These are phyloP conservation scores for Phoma sp. DNA, from an alignment of 2,329 filamentous ascomycete species.

Conservation along the genomic window DNA sequence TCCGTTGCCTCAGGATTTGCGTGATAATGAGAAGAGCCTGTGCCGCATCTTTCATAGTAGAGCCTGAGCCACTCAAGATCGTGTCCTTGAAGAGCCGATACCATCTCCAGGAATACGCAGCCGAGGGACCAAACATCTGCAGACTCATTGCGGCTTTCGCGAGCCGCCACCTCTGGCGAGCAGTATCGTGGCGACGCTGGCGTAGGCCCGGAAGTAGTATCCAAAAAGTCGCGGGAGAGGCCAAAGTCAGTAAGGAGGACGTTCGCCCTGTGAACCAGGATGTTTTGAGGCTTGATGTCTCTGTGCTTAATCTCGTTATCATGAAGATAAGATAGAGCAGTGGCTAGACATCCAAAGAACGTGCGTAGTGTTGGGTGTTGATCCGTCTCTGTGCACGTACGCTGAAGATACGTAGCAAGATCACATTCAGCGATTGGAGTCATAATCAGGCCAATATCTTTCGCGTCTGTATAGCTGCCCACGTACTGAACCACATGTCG, in stretches of 20 bases:
- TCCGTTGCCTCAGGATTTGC: constrained; percentile 3
- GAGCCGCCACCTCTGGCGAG: constrained; percentile 22
- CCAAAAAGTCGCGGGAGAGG: constrained; percentile 16
- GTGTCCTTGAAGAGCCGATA: constrained; percentile 10
- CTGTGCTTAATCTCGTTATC: constrained; percentile 17
- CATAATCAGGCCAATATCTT: constrained; percentile 40
- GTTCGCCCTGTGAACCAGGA: constrained; percentile 15
- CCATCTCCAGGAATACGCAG: constrained; percentile 28
- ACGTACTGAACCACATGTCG: constrained; percentile 36
- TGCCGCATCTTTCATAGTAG: neutral
- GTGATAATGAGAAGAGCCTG: constrained; percentile 1
- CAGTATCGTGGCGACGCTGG: constrained; percentile 18
- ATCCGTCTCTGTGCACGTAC: neutral
- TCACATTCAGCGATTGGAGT: constrained; percentile 23
- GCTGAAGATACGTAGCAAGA: constrained; percentile 11
- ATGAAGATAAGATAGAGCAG: constrained; percentile 25
- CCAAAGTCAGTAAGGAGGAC: constrained; percentile 27
- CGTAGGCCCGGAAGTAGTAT: constrained; percentile 17
- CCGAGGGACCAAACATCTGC: constrained; percentile 29
- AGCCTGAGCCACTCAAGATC: constrained; percentile 1
- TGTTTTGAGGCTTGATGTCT: constrained; percentile 29
- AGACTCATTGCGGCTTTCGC: constrained; percentile 15
- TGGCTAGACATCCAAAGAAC: constrained; percentile 25
- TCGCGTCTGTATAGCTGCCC: constrained; percentile 38
- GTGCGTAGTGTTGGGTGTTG: neutral